Evolutionary conservation across 2,329 filamentous ascomycete genomes (phyloP), one percentile per base, ranked within the genome.

Genomic region (Cordyceps farinosa): DNA sequence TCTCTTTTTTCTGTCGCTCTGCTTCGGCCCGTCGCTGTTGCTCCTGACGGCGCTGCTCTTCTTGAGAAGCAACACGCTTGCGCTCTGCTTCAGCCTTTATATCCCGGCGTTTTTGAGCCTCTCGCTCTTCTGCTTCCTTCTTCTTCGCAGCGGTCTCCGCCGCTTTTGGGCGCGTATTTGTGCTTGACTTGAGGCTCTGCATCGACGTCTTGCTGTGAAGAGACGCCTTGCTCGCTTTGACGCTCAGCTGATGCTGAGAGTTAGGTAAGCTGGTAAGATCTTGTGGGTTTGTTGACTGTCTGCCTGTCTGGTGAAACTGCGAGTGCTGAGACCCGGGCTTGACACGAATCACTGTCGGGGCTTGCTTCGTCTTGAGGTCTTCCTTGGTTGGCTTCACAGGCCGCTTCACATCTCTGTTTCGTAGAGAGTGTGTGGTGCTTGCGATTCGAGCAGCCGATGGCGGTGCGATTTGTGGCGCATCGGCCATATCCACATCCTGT

Each of bases 101-200:
- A 27, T 96, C 90, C 9, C 88, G 87, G 71, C 91, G 94, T 56
- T 88, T 86, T 70, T 92, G 88, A 15, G 87, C 86, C 67, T 92
- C 90, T 54, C 87, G 86, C 72, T 96, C 91, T 69, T 96, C 92
- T 72, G 88, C 89, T 73, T 96, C 92, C 72, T 90, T 94, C 75
- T 92, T 93, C 71, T 87, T 89, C 45, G 91, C 90, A 2, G 89
- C 91, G 54, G 90, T 81, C 61, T 93, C 87, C 29, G 93, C 79
- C 2, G 90, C 89, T 72, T 90, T 91, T 0, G 87, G 84, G 58
- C 88, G 86, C 2, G 84, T 80, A n/a, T 80, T 81, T 38, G 87
- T 83, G n/a, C 86, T 86, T 0, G 75, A 70, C 73, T 90, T 91
- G 60, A 92, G 79, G 70, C 84, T 90, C 61, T 83, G 79, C 9